Evolutionary conservation across 2,329 filamentous ascomycete species (phyloP), one percentile per base, ranked within the genome.

Genomic region (Aspergillus pseudotamarii): DNA sequence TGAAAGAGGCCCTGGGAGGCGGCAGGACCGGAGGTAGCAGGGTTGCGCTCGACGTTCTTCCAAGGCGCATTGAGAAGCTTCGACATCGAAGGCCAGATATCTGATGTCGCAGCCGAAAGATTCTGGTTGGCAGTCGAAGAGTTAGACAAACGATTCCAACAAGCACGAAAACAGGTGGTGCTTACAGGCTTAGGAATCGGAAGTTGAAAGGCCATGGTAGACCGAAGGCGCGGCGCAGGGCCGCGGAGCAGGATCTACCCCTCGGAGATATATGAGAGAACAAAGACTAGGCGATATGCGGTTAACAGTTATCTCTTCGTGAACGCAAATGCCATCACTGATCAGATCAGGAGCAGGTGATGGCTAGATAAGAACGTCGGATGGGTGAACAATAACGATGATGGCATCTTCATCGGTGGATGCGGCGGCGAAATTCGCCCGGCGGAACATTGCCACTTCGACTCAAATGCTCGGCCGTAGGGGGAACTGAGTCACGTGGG

Each of bases 151-250:
- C 4, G 41, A 9, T 46, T 6, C 46, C 58, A 56, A 16, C 36
- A 57, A 43, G 57, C 28, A 43, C 21, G 61, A 41, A 43, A 34
- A 32, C 23, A 38, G 38, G 38, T 41, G 30, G 36, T 66, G 46
- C 82, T 70, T 73, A 85, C 83, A 70, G 81, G 81, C 66, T 81
- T 72, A 66, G 77, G 78, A 69, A 81, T 74, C 67, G 82, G 78
- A 69, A 80, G 76, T 73, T 83, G 82, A 70, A 84, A 83, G 73
- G 83, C 83, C 84, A 85, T 85, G 72, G 64, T 80, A 71, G 70
- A 73, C 72, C 67, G 68, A 69, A 69, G 57, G 64, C 70, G 75
- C 77, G 76, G 77, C 77, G 64, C 76, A 72, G 57, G 74, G 77
- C 77, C 77, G 77, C 75, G 65, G 64, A 53, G 59, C 46, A 32